A percentile compares a stretch with the other conserved stretches of the same genome.
These are phyloP conservation scores for Farysia itapuensis DNA, from an alignment of 1,284 basidiomycete species.

Conservation along the genomic window DNA sequence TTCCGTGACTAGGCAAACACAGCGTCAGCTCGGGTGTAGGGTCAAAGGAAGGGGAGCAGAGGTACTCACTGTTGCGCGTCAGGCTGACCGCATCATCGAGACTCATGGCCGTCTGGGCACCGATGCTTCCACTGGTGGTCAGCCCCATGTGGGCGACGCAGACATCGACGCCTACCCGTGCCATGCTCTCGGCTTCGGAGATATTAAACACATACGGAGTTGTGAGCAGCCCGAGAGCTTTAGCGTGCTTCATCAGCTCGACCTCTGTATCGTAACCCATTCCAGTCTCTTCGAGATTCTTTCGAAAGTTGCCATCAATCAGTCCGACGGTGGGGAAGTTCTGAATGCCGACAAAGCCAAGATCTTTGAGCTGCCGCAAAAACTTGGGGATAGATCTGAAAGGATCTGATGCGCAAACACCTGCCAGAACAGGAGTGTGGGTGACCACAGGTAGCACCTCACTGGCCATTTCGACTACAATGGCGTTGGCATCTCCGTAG, in stretches of 20 bases:
- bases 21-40: neutral
- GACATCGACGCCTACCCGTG: slow-evolving; percentile 20
- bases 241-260: slow-evolving; percentile 23
- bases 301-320: slow-evolving; percentile 35
- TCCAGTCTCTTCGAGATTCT: slow-evolving; percentile 36
- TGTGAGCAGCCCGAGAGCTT: slow-evolving; percentile 21
- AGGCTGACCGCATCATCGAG: slow-evolving; percentile 28
- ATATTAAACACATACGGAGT: slow-evolving; percentile 33
- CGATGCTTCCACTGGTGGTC: slow-evolving; percentile 29
- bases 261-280: slow-evolving; percentile 36
- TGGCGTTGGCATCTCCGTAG: slow-evolving; percentile 35
- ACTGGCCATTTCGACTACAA: slow-evolving; percentile 30
- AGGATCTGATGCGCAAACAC: slow-evolving; percentile 30
- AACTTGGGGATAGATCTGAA: slow-evolving; percentile 35
- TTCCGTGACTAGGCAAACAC: slow-evolving; percentile 8
- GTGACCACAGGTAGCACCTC: slow-evolving; percentile 27
- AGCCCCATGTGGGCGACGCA: slow-evolving; percentile 33
- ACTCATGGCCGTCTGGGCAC: slow-evolving; percentile 26
- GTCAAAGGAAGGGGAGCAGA: neutral
- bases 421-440: slow-evolving; percentile 34
- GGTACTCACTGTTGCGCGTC: slow-evolving; percentile 23
- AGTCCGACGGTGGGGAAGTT: slow-evolving; percentile 39
- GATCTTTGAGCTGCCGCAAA: slow-evolving; percentile 21
- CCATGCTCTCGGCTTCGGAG: slow-evolving; percentile 30
- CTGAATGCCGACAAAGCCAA: slow-evolving; percentile 34